These are phyloP conservation scores for Dendrocalamus sinicus DNA, from an alignment of 176 grass and related monocot species.

Conservation along the genomic window DNA sequence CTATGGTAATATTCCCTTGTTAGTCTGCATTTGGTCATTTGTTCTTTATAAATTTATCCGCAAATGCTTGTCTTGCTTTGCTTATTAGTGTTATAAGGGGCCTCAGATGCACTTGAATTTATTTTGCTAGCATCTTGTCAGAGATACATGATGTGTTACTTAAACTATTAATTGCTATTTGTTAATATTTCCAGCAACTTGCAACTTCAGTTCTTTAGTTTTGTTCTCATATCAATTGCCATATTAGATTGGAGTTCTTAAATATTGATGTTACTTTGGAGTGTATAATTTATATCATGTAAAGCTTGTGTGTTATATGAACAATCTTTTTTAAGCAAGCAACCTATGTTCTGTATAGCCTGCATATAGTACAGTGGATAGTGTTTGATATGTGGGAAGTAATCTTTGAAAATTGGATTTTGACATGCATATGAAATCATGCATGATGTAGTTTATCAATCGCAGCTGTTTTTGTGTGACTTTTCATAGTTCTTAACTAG, in stretches of 20 bases:
- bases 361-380: neutral
- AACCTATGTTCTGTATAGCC: neutral
- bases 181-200: neutral
- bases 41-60: constrained; percentile 8
- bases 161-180: neutral
- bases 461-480: neutral
- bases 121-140: constrained; percentile 25
- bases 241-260: neutral
- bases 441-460: neutral
- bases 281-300: neutral
- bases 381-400: neutral
- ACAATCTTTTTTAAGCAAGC: neutral
- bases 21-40: constrained; percentile 40
- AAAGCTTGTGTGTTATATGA: neutral
- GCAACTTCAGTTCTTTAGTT: constrained; percentile 13
- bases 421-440: neutral
- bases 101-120: neutral
- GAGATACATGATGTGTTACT: constrained; percentile 15
- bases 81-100: neutral
- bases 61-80: neutral
- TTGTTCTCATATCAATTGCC: neutral
- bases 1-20: constrained; percentile 84
- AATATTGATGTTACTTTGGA: neutral
- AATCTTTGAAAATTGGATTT: constrained; percentile 13
- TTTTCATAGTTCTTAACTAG: neutral